A percentile compares a stretch with the other conserved stretches of the same genome.
phyloP scores from a whole-genome alignment of 2,329 filamentous ascomycete species.

The Pseudogymnoascus sp. region DNA sequence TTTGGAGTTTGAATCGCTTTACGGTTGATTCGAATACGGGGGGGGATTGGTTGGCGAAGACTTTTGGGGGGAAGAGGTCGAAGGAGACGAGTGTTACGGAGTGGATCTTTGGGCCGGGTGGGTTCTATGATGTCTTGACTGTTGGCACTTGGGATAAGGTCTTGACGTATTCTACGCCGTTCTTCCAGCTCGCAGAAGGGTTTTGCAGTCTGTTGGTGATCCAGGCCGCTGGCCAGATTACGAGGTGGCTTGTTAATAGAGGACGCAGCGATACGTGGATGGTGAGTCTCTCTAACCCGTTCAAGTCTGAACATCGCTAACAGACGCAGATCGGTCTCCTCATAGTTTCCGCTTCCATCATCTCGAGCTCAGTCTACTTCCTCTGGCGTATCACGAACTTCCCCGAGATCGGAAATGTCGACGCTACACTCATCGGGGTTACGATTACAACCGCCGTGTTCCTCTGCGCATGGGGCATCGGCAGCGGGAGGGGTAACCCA shows the following conservation, averaged over 20 bases:
- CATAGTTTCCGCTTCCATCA: constrained; percentile 79
- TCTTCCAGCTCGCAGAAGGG: constrained; percentile 90
- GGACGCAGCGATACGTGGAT: constrained; percentile 90
- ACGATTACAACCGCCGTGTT: constrained; percentile 90
- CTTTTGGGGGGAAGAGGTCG: constrained; percentile 60
- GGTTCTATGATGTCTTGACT: constrained; percentile 69
- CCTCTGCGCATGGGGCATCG: constrained; percentile 87
- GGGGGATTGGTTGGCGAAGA: constrained; percentile 73
- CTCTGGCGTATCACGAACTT: constrained; percentile 92
- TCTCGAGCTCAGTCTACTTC: constrained; percentile 91
- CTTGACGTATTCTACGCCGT: constrained; percentile 80
- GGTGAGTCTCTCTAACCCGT: constrained; percentile 45
- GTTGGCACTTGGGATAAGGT: constrained; percentile 85
- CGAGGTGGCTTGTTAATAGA: constrained; percentile 87
- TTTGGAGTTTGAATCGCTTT: constrained; percentile 94
- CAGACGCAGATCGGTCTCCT: constrained; percentile 69
- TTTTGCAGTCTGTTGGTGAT: constrained; percentile 96
- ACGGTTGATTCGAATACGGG: constrained; percentile 75
- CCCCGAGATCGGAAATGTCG: constrained; percentile 84
- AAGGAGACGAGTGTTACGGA: constrained; percentile 63
- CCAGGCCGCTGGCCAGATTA: constrained; percentile 88
- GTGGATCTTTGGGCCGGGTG: constrained; percentile 83
- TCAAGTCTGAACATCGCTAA: neutral
- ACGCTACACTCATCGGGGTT: constrained; percentile 86
- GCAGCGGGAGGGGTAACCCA: constrained; percentile 86